Conservation (phyloP, 1,284 basidiomycete genomes). For the Malassezia nana region DNA sequence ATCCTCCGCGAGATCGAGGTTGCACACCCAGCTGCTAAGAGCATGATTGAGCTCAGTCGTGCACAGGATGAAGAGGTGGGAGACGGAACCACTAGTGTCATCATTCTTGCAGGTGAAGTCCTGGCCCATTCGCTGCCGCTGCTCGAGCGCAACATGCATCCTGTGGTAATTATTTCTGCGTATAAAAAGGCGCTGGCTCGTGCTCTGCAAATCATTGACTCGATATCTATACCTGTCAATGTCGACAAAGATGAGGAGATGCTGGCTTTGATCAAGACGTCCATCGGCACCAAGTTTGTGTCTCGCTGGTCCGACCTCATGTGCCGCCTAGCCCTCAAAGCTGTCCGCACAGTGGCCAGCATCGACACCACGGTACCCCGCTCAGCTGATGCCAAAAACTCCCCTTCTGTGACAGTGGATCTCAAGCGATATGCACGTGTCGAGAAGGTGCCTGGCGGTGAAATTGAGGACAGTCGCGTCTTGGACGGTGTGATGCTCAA, state of each 20-base stretch:
- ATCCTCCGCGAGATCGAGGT: constrained; percentile 96
- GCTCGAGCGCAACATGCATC: constrained; percentile 91
- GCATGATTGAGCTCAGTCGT: constrained; percentile 94
- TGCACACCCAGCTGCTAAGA: constrained; percentile 94
- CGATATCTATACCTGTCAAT: constrained; percentile 82
- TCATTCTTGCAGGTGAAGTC: constrained; percentile 96
- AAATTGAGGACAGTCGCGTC: constrained; percentile 85
- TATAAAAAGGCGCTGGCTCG: constrained; percentile 91
- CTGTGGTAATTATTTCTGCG: constrained; percentile 94
- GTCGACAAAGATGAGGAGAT: constrained; percentile 77
- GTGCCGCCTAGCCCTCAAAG: constrained; percentile 86
- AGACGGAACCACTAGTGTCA: constrained; percentile 93
- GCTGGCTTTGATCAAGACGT: constrained; percentile 93
- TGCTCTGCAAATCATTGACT: constrained; percentile 75
- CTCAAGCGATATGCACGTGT: constrained; percentile 96
- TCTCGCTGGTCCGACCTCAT: constrained; percentile 93
- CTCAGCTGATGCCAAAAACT: constrained; percentile 13
- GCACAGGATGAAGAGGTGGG: constrained; percentile 99
- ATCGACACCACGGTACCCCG: constrained; percentile 48
- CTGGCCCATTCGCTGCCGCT: constrained; percentile 87
- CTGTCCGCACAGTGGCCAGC: constrained; percentile 69
- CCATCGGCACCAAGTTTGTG: constrained; percentile 98
- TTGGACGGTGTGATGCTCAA: constrained; percentile 89
- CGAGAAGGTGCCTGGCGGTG: constrained; percentile 92
- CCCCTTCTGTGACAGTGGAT: constrained; percentile 69